A percentile compares a stretch with the other conserved stretches of the same genome.
Conservation (phyloP, 2,329 filamentous ascomycete genomes). For the Ceratocystis ficicola region DNA sequence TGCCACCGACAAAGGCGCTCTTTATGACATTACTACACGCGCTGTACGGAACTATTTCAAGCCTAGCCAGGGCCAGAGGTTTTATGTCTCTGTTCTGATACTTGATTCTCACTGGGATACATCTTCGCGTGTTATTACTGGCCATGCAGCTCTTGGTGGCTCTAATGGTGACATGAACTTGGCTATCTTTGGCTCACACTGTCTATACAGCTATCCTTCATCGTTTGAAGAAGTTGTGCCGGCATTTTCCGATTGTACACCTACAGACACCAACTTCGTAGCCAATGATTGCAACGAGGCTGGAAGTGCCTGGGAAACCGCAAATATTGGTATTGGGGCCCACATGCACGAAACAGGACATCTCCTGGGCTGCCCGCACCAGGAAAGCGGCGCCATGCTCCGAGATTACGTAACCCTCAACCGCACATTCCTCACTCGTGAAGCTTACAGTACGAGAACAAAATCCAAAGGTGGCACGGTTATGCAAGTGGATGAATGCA, state of each 20-base stretch:
- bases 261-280: constrained; percentile 66
- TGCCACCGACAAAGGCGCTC: constrained; percentile 56
- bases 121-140: constrained; percentile 54
- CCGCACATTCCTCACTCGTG: constrained; percentile 66
- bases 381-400: constrained; percentile 84
- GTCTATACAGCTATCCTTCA: constrained; percentile 79
- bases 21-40: constrained; percentile 66
- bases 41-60: constrained; percentile 70
- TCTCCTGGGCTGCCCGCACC: constrained; percentile 78
- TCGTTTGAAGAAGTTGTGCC: constrained; percentile 82
- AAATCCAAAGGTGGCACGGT: constrained; percentile 70
- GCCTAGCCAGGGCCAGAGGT: constrained; percentile 61
- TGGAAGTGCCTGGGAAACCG: constrained; percentile 90
- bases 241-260: constrained; percentile 80
- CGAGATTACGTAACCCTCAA: constrained; percentile 77
- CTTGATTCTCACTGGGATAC: constrained; percentile 85
- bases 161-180: constrained; percentile 61
- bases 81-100: constrained; percentile 76
- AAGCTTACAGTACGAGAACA: constrained; percentile 78
- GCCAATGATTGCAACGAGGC: constrained; percentile 79
- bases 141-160: constrained; percentile 75
- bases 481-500: constrained; percentile 67
- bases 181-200: constrained; percentile 85
- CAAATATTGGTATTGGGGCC: constrained; percentile 83
- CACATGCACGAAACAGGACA: constrained; percentile 88